Evolutionary conservation across 2,329 filamentous ascomycete species (phyloP), one percentile per base, ranked within the genome.

Genomic region (Drechslerella coelobrocha): DNA sequence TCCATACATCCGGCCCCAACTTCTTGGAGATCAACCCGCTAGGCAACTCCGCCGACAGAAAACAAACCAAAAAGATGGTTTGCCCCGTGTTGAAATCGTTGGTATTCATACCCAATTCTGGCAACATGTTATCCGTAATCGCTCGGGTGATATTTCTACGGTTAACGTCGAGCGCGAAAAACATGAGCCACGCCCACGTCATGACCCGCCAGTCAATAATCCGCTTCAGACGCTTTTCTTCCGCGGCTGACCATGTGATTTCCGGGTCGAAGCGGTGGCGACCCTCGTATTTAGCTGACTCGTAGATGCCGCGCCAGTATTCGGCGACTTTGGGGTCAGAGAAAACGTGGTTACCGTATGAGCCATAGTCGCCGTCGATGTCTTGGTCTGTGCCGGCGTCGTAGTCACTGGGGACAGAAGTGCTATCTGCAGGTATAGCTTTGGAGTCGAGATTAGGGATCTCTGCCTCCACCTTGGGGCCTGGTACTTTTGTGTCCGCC

Each of bases 271-370:
- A 84, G 0, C 81, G 79, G 73, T 84, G 81, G 7, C 76, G 72
- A 27, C 73, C 72, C 53, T 74, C 73, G 41, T 85, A 80, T 77
- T 79, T 72, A 1, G 84, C 83, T 5, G 82, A 81, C 72, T 86
- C 83, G 68, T 86, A 86, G 2, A 85, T 75, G 2, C 78, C 78
- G 1, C 80, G 78, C 81, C 84, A 86, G 73, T 84, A 81, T n/a
- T 83, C 81, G 0, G 84, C 83, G 1, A 83, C 78, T 2, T 79
- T 78, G 1, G 83, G 81, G 53, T 85, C 83, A 0, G 81, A 78
- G 73, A 86, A 86, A 34, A 79, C 60, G 48, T 82, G 80, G n/a
- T 79, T 77, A 1, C 76, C 72, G 14, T 76, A 74, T 9, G 78
- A 79, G 6, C 78, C 78, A 51, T 78, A 78, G 14, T 74, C 73